These are phyloP conservation scores for Pezicula carpinea DNA, from an alignment of 2,329 filamentous ascomycete genomes.

Conservation along the genomic window DNA sequence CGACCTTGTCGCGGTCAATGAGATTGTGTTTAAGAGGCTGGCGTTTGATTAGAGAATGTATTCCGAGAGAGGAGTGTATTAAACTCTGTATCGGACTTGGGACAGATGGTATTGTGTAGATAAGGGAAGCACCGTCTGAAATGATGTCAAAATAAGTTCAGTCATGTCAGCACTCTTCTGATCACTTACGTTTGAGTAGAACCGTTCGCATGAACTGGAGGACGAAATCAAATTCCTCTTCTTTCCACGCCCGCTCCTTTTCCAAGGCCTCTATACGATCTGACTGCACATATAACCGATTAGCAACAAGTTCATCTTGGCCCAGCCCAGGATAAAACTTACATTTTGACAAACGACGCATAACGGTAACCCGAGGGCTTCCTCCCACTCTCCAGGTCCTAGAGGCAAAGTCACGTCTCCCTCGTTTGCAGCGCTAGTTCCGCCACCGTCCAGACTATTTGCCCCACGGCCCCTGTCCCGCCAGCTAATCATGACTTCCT, in stretches of 20 bases:
- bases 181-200: constrained; percentile 70
- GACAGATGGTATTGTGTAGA: constrained; percentile 76
- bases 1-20: constrained; percentile 88
- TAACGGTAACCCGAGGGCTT: constrained; percentile 78
- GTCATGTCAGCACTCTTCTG: constrained; percentile 8
- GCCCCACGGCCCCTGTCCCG: constrained; percentile 69
- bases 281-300: constrained; percentile 15
- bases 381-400: constrained; percentile 90
- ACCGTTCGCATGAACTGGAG: constrained; percentile 89
- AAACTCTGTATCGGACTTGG: constrained; percentile 74
- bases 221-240: constrained; percentile 94
- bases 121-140: constrained; percentile 74
- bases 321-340: constrained; percentile 27
- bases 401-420: constrained; percentile 69
- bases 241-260: constrained; percentile 87
- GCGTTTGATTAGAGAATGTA: constrained; percentile 76
- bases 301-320: constrained; percentile 13
- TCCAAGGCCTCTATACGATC: constrained; percentile 69
- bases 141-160: constrained; percentile 7
- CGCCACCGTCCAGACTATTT: constrained; percentile 59
- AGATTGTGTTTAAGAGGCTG: constrained; percentile 83
- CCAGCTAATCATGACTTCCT: constrained; percentile 79
- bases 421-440: constrained; percentile 50
- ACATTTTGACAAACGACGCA: constrained; percentile 97
- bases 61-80: constrained; percentile 79